Conservation (phyloP, 177 flowering plant genomes). For the Tripterygium wilfordii region DNA sequence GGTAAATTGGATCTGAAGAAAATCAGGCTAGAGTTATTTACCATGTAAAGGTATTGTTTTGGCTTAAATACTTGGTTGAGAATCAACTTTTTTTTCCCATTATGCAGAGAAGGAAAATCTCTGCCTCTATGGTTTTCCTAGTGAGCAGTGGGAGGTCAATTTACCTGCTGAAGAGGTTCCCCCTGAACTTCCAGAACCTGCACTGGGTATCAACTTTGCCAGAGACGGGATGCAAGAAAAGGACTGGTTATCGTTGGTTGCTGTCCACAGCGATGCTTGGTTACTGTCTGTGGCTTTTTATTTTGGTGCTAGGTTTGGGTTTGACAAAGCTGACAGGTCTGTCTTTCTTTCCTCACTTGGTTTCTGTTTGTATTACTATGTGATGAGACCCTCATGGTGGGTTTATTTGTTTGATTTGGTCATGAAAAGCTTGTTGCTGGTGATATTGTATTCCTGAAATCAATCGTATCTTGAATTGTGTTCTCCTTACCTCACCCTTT, state of each 20-base stretch:
- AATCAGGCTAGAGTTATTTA: no score
- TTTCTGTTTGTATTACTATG: background rate
- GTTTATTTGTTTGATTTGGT: no score
- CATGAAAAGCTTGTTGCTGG: no score
- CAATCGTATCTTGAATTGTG: no score
- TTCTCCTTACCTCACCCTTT: no score
- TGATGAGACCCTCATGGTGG: no score
- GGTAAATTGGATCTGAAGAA: no score
- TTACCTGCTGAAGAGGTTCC: slow-evolving; percentile 65
- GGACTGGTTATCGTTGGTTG: slow-evolving; percentile 56
- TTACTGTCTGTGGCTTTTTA: slow-evolving; percentile 54
- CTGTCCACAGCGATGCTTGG: slow-evolving; percentile 70
- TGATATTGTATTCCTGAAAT: no score
- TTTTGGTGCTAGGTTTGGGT: slow-evolving; percentile 61
- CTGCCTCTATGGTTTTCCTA: slow-evolving; percentile 59
- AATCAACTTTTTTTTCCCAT: no score
- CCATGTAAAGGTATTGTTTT: no score
- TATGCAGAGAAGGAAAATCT: slow-evolving; percentile 62
- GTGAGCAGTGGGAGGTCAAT: slow-evolving; percentile 62
- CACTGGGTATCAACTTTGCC: slow-evolving; percentile 57
- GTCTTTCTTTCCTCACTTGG: background rate
- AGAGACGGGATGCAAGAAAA: slow-evolving; percentile 67
- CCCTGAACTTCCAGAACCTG: slow-evolving; percentile 67
- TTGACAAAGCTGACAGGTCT: slow-evolving; percentile 57
- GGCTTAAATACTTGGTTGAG: no score